Conservation (phyloP, 768 basidiomycete genomes). For the Candolleomyces eurysporus region DNA sequence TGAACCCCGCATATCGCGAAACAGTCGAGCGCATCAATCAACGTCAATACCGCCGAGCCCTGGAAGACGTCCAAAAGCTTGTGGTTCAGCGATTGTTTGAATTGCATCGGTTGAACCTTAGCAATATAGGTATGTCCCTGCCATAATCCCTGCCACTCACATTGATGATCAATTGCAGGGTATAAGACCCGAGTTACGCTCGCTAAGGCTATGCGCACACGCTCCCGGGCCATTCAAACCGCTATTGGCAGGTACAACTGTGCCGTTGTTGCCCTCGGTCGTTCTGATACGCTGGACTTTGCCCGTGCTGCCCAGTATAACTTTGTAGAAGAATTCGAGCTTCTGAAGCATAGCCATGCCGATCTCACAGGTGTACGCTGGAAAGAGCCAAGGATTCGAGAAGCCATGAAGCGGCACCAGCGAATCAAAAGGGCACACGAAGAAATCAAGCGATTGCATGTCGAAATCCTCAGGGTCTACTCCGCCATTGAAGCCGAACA, state of each 20-base stretch:
- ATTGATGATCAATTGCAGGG: background rate
- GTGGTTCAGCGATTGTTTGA: constrained; percentile 22
- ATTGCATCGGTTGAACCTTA: too few relatives aligned
- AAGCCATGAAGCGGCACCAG: too few relatives aligned
- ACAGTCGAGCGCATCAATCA: constrained; percentile 9
- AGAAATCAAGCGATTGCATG: constrained; percentile 6
- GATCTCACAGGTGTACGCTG: too few relatives aligned
- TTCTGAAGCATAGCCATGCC: too few relatives aligned
- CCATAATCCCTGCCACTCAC: constrained; percentile 15
- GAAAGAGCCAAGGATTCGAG: too few relatives aligned
- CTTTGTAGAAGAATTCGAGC: too few relatives aligned
- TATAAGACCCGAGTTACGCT: background rate
- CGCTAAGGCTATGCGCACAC: background rate
- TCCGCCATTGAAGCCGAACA: constrained; percentile 4
- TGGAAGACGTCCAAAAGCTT: constrained; percentile 19
- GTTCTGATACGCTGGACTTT: background rate
- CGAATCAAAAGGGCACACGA: constrained; percentile 3
- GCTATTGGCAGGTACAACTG: constrained; percentile 3
- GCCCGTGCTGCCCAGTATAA: constrained; percentile 2
- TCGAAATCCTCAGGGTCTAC: constrained; percentile 5
- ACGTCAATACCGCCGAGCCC: constrained; percentile 11
- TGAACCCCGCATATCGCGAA: constrained; percentile 7
- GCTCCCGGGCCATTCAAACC: constrained; percentile 4
- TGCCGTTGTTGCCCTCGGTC: constrained; percentile 1
- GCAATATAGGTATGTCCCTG: constrained; percentile 18